Evolutionary conservation across 1,139 yeast species (phyloP), one percentile per base, ranked within the genome.

Genomic region (Komagataea norvegica): DNA sequence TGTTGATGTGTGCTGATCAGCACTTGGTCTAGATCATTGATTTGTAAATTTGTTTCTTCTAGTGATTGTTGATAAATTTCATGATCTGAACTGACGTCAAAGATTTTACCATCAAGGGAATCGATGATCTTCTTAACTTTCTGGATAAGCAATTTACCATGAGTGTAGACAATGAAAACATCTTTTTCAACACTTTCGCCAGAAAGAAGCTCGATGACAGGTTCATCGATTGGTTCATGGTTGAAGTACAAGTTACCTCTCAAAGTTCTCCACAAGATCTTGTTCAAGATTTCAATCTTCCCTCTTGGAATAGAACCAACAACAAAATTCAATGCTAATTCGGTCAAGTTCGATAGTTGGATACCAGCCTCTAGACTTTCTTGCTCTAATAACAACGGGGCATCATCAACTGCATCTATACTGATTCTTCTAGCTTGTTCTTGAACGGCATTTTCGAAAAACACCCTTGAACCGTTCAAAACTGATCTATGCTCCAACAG

Each of bases 241-340:
- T 79, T 77, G 57, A 79, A 77, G 55, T 71, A 79, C 50, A 82
- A 62, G 53, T 82, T 82, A 56, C 89, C 87, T 59, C 87, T 74
- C 44, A 81, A 67, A 14, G 78, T 72, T 62, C 91, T 71, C 84
- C 86, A 81, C 37, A 83, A 62, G 31, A 83, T 81, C 51, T 72
- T 79, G 54, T 82, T 86, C 43, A 83, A 63, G 2, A 74, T 62
- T 26, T 67, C 68, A 23, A 78, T 74, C 53, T 79, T 82, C 11
- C 68, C 72, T 44, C 84, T 70, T 45, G 68, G 71, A 35, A 83
- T 78, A 3, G 83, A 77, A 33, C 93, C 93, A 23, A 81, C 66
- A 35, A 83, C 69, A 44, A 75, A 77, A 33, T 54, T 57, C 54
- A 65, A 53, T 8, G 56, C 58, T 36, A 59, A 49, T 25, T 60